A percentile compares a stretch with the other conserved stretches of the same genome.
Evolutionary conservation across 2,329 filamentous ascomycete species (phyloP).

Genomic region (Aspergillus sp.): DNA sequence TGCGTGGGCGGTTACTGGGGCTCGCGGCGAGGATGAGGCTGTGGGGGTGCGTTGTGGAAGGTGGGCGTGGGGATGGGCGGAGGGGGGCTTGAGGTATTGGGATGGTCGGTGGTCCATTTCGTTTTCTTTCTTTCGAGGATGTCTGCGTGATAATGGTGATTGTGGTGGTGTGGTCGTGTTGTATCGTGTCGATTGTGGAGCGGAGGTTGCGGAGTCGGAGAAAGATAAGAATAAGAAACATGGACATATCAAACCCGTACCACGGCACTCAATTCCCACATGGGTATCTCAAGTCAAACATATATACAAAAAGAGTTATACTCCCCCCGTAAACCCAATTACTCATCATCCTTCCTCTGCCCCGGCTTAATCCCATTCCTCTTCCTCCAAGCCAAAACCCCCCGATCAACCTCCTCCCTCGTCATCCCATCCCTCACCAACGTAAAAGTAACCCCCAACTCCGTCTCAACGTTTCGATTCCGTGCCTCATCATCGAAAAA

Average conservation of each 20-base stretch:
- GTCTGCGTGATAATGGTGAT: not conserved
- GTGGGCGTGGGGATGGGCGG: conserved; percentile 39
- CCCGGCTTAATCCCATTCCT: conserved; percentile 49
- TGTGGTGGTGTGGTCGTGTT: not conserved
- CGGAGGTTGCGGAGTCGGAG: not conserved
- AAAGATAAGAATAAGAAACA: not conserved
- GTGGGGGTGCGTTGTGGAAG: conserved; percentile 20
- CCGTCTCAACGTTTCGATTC: conserved; percentile 70
- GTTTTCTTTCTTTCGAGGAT: not conserved
- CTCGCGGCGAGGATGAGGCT: conserved; percentile 20
- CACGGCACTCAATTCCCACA: no score
- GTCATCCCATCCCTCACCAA: conserved; percentile 73
- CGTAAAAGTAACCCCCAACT: conserved; percentile 75
- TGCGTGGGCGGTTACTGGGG: conserved; percentile 31
- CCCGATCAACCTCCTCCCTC: conserved; percentile 68
- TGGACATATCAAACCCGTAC: not conserved
- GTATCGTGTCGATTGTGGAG: not conserved
- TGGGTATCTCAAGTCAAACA: not conserved
- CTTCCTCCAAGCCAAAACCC: conserved; percentile 73
- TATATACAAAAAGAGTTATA: not conserved
- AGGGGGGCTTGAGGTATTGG: conserved; percentile 21
- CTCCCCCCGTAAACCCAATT: not conserved
- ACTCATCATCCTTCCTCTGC: not conserved
- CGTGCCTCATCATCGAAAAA: conserved; percentile 92
- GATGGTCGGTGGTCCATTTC: conserved; percentile 11